Base-by-base conservation (phyloP, 306 rosid species). In the apple (Malus domestica) region DNA sequence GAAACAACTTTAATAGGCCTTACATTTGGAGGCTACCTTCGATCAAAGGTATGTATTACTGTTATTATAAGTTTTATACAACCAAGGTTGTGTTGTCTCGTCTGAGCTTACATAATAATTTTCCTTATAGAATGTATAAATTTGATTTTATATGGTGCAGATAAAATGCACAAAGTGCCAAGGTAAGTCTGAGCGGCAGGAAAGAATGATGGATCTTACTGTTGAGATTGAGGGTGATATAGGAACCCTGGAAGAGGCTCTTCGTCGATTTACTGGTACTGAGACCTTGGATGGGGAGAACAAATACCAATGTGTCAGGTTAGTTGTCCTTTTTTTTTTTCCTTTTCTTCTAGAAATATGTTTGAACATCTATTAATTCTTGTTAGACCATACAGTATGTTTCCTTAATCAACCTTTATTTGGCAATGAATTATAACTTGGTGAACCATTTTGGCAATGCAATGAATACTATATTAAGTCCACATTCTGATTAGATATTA, bases 141-240 rank as follows among this genome's bases (percentile, higher is more conserved):
- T 72, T 76, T 68, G 25, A 76, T 82, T n/a, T 58, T 73, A 51
- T 69, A 51, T 69, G 63, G 57, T 67, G 72, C 92, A 95, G 97
- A 95, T 95, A 79, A 89, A 92, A 81, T 95, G 97, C 85, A 83
- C 88, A 76, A 95, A 85, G 86, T 95, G 99, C 87, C 86, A 87
- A 61, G 91, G 90, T 71, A 95, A 90, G 89, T 95, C 99, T 49
- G 98, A 92, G 89, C 88, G 90, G 80, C 97, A 88, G 49, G 99
- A 95, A 86, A 88, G 93, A 80, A 95, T 95, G 90, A 92, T 94
- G 98, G 98, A 94, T 85, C 87, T 94, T 40, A 86, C 97, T 20
- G 97, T 94, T 79, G 97, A 89, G 91, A 94, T 94, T 76, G 96
- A 88, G 86, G 98, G 98, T 76, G 95, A 94, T 75, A 90, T 94